These are phyloP conservation scores for Solanum clarkiae DNA, from an alignment of 257 asterid species.

Conservation along the genomic window DNA sequence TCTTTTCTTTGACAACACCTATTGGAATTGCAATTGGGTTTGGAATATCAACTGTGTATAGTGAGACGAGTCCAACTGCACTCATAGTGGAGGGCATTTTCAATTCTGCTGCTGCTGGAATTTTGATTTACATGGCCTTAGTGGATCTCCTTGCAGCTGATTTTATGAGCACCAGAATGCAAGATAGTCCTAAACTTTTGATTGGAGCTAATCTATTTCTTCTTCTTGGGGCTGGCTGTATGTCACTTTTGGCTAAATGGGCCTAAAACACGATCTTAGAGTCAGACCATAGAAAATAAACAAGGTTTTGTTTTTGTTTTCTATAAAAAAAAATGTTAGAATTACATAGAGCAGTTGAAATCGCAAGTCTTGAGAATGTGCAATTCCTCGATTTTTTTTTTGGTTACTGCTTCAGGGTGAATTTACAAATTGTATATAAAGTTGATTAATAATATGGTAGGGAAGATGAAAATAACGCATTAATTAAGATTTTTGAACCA, in stretches of 20 bases:
- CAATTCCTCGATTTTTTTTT: not conserved
- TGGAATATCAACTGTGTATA: constrained; percentile 3
- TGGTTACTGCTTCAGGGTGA: not conserved
- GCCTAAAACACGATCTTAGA: not conserved
- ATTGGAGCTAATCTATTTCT: constrained; percentile 6
- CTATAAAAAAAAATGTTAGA: not conserved
- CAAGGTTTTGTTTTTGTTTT: not conserved
- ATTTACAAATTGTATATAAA: not conserved
- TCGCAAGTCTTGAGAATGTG: not conserved
- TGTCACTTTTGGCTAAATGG: constrained; percentile 10
- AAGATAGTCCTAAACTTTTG: not conserved
- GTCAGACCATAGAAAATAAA: not conserved
- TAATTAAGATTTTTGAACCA: too few relatives aligned
- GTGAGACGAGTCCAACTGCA: not conserved
- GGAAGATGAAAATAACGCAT: too few relatives aligned
- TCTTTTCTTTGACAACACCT: constrained; percentile 7
- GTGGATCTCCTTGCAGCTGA: constrained; percentile 10
- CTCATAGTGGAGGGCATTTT: constrained; percentile 7
- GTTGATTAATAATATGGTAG: not conserved
- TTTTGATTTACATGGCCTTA: constrained; percentile 9
- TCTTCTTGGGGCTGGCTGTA: constrained; percentile 1
- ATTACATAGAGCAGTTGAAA: not conserved
- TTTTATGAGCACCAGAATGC: constrained; percentile 6
- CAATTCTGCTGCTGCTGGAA: constrained; percentile 9
- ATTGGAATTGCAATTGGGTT: constrained; percentile 6